Percentiles rank a stretch among this genome's conserved stretches.
These are phyloP conservation scores for Rhodomyrtus tomentosa DNA, from an alignment of 345 rosid genomes.

Conservation along the genomic window DNA sequence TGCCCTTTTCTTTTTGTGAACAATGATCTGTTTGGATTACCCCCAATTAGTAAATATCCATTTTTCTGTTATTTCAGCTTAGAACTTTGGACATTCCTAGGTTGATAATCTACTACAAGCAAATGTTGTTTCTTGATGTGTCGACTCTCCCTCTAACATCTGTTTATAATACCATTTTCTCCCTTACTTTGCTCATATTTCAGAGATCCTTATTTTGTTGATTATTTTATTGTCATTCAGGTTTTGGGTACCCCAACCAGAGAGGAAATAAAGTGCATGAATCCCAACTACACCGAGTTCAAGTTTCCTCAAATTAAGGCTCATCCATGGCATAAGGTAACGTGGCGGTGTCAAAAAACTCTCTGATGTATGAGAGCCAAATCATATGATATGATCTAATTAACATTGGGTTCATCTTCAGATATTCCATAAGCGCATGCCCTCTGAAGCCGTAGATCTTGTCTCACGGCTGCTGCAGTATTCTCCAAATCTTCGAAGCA, in stretches of 20 bases:
- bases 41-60: background rate
- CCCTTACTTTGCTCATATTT: background rate
- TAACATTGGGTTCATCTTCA: conserved; percentile 7
- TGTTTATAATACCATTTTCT: background rate
- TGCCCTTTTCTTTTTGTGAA: background rate
- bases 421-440: conserved; percentile 96
- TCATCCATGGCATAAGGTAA: conserved; percentile 99
- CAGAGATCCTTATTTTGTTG: background rate
- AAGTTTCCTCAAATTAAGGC: conserved; percentile 98
- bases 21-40: background rate
- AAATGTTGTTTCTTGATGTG: background rate
- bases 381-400: background rate
- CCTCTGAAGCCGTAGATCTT: conserved; percentile 95
- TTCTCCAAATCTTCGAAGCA: conserved; percentile 88
- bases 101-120: background rate
- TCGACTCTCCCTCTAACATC: background rate
- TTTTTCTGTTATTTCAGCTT: background rate
- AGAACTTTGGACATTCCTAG: background rate
- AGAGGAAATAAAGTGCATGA: conserved; percentile 98
- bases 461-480: conserved; percentile 93
- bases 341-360: background rate
- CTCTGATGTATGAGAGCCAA: background rate
- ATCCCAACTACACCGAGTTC: conserved; percentile 93
- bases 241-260: conserved; percentile 97
- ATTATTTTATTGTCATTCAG: conserved; percentile 17